Conservation (phyloP, 495 filamentous ascomycete genomes). For the Penicillium lividum region DNA sequence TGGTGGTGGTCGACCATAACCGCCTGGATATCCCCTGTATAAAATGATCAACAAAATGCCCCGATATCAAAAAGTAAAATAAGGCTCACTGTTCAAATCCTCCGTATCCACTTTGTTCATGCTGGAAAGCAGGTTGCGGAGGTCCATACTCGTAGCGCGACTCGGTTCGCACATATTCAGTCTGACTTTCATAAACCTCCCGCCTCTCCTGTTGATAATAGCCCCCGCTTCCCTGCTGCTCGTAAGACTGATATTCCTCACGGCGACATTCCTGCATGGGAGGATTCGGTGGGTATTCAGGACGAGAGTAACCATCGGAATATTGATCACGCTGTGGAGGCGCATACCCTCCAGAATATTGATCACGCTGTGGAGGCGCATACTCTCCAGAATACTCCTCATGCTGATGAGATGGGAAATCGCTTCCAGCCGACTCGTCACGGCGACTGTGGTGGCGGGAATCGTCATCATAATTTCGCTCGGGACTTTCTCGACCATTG, state of each 20-base stretch:
- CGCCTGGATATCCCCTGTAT: conserved; percentile 20
- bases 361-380: background rate
- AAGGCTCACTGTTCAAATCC: conserved; percentile 24
- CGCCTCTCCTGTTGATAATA: conserved; percentile 24
- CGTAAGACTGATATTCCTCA: conserved; percentile 32
- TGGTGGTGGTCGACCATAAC: conserved; percentile 13
- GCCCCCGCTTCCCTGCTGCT: conserved; percentile 31
- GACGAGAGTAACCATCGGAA: conserved; percentile 11
- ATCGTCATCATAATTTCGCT: conserved; percentile 24
- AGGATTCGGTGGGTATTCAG: conserved; percentile 11
- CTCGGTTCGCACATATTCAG: conserved; percentile 24
- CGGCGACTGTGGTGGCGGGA: conserved; percentile 18
- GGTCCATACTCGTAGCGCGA: conserved; percentile 16
- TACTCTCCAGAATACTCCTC: background rate
- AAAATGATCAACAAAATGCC: conserved; percentile 13
- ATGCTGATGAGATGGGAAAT: conserved; percentile 1
- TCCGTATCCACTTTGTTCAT: conserved; percentile 13
- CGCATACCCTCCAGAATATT: background rate
- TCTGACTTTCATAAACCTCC: conserved; percentile 17
- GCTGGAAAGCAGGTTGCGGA: conserved; percentile 14
- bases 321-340: background rate
- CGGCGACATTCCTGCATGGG: conserved; percentile 17
- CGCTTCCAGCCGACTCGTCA: background rate
- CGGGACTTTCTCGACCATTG: conserved; percentile 18
- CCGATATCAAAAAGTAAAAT: conserved; percentile 15